Evolutionary conservation across 768 basidiomycete species (phyloP), one percentile per base, ranked within the genome.

Genomic region (Hydnum rufescens): DNA sequence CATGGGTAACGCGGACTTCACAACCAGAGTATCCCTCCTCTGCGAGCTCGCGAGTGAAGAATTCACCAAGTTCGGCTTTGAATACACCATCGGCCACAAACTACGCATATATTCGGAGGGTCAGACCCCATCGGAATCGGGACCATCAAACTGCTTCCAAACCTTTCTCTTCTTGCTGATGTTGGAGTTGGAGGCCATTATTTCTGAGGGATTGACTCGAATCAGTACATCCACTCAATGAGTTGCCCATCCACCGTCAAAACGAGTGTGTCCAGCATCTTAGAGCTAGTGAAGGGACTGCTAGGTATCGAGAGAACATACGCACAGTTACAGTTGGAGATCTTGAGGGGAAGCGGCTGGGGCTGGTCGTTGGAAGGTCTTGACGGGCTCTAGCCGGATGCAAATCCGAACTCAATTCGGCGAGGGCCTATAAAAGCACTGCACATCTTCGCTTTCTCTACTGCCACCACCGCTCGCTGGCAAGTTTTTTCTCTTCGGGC

Each of bases 11-110:
- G 64, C 95, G 89, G 67, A 99, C 95, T 70, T 99, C 95, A 68
- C 95, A 99, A 52, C 95, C 95, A 70, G 95, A 97, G 77, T 97
- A 99, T 61, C 93, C 93, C 70, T 99, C 95, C 70, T 92, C 92
- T 52, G 95, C 86, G 62, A 97, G 85, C 70, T 97, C 93, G 60
- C 90, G 81, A 55, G 80, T 87, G 69, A 97, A 95, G 77, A 99
- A 97, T 70, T 99, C 95, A 65, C 88, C 88, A 67, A 99, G 78
- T 71, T 99, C 95, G 60, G 95, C 95, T 66, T 88, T 89, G 77
- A 92, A 93, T 53, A 96, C 92, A 80, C 92, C 92, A 66, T 95
- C 92, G 53, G 90, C 89, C 63, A 93, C 85, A 63, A 93, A 92
- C 78, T 66, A 39, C 18, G 39, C 30, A 46, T 29, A 22, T 25